These are phyloP conservation scores for Acmispon strigosus DNA, from an alignment of 306 rosid species.

Conservation along the genomic window DNA sequence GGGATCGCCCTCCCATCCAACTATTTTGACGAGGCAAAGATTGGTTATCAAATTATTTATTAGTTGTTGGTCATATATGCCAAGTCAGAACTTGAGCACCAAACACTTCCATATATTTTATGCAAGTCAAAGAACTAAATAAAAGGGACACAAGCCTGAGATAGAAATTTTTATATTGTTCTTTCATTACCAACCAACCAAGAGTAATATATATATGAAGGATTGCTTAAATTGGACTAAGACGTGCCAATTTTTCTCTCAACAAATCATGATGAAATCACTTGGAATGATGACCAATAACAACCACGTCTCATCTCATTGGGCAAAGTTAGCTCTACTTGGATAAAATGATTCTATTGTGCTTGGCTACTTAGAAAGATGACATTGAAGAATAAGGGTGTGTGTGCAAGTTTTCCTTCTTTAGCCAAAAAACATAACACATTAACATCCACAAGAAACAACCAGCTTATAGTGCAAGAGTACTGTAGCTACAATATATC, in stretches of 20 bases:
- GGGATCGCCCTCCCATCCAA: too few relatives aligned
- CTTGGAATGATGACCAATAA: neutral
- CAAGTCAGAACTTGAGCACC: neutral
- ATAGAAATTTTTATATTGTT: neutral
- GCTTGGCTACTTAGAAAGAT: neutral
- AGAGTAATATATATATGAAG: neutral
- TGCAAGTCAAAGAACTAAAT: neutral
- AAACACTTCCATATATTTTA: neutral
- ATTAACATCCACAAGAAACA: neutral
- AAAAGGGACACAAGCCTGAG: neutral
- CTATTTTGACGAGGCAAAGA: too few relatives aligned
- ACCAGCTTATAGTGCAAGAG: neutral
- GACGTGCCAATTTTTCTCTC: neutral
- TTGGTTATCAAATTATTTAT: too few relatives aligned
- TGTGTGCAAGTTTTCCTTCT: neutral
- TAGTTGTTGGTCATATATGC: too few relatives aligned
- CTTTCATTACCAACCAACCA: neutral
- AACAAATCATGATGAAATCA: neutral
- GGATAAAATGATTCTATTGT: neutral
- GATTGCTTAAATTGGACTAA: neutral
- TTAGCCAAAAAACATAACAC: neutral
- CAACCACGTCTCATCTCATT: neutral
- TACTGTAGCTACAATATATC: neutral
- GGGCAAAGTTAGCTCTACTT: neutral
- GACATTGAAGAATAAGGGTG: neutral